These are phyloP conservation scores for Chenopodium suecicum DNA, from an alignment of 148 eudicot species.

Conservation along the genomic window DNA sequence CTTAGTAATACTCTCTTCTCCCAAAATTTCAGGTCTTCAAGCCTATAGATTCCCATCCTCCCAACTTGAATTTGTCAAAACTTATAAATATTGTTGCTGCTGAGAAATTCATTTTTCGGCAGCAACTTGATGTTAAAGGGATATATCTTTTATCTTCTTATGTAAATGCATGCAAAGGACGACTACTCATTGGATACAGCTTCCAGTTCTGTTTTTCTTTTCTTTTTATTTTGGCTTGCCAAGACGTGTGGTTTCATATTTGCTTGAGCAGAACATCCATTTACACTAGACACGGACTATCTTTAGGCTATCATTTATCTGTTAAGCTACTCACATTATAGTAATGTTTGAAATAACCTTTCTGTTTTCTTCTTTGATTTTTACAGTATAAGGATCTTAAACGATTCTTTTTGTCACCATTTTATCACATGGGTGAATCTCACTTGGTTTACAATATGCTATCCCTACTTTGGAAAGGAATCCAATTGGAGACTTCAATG, in stretches of 20 bases:
- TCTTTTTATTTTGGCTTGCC: background rate
- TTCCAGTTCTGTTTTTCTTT: background rate
- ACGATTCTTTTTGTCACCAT: constrained; percentile 78
- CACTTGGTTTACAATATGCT: constrained; percentile 93
- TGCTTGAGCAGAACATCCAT: background rate
- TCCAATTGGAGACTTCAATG: constrained; percentile 75
- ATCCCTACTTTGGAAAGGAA: constrained; percentile 91
- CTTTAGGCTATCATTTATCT: background rate
- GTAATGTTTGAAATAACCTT: background rate
- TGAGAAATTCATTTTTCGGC: background rate
- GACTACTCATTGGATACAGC: background rate
- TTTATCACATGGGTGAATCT: constrained; percentile 74
- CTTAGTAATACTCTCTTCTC: too few relatives aligned
- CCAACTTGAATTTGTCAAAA: background rate
- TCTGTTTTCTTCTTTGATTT: constrained; percentile 9
- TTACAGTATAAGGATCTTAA: constrained; percentile 73
- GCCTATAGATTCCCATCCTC: too few relatives aligned
- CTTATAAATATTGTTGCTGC: background rate
- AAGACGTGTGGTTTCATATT: background rate
- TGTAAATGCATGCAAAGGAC: background rate
- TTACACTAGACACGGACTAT: background rate
- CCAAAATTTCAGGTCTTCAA: too few relatives aligned
- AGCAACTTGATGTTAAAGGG: background rate
- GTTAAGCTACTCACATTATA: background rate
- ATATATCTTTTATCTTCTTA: background rate